These are phyloP conservation scores for Penstemon eatonii DNA, from an alignment of 257 asterid genomes.

Conservation along the genomic window DNA sequence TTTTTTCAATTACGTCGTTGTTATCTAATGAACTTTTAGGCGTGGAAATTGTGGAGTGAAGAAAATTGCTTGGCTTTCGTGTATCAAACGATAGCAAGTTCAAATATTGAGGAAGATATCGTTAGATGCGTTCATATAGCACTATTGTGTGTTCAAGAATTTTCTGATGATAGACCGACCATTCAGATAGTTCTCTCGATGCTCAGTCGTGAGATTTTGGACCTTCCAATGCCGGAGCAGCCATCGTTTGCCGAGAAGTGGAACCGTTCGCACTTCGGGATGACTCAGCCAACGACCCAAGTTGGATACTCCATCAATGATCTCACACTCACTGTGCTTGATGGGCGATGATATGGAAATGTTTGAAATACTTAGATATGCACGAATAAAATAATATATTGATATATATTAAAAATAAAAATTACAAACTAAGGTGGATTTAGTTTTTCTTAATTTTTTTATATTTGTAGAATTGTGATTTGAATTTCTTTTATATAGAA, in stretches of 20 bases:
- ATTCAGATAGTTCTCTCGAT: constrained; percentile 48
- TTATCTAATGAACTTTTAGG: constrained; percentile 37
- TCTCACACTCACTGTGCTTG: constrained; percentile 38
- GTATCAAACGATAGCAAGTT: constrained; percentile 38
- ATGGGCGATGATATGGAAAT: constrained; percentile 36
- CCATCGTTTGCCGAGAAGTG: constrained; percentile 55
- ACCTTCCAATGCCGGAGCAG: constrained; percentile 43
- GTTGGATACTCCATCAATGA: constrained; percentile 37
- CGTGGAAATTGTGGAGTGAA: constrained; percentile 63
- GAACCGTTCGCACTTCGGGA: constrained; percentile 30
- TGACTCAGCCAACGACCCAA: constrained; percentile 23
- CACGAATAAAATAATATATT: neutral
- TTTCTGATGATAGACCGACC: constrained; percentile 45
- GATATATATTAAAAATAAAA: too few relatives aligned
- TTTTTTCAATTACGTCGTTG: neutral
- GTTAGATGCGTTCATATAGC: constrained; percentile 57
- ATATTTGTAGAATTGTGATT: too few relatives aligned
- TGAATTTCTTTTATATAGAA: too few relatives aligned
- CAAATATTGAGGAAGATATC: constrained; percentile 26
- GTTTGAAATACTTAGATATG: neutral
- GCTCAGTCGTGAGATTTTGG: constrained; percentile 46
- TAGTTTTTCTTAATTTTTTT: too few relatives aligned
- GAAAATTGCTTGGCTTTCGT: constrained; percentile 37
- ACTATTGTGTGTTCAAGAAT: constrained; percentile 58
- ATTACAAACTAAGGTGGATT: too few relatives aligned